Conservation (phyloP, 495 filamentous ascomycete species). For the Aspergillus funiculosus region DNA sequence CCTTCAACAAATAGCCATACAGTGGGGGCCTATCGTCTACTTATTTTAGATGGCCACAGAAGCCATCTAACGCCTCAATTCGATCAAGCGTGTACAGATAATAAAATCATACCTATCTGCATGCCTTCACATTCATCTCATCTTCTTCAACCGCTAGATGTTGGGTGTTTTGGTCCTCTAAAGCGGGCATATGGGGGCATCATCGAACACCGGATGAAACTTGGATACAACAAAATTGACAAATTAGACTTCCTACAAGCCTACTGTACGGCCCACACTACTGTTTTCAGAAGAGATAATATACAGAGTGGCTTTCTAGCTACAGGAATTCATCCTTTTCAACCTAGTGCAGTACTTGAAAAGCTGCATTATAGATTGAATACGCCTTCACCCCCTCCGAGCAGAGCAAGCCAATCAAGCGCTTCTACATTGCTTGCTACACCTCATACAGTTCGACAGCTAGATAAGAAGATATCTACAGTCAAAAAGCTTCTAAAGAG, state of each 20-base stretch:
- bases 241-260: too few relatives aligned
- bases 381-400: too few relatives aligned
- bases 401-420: too few relatives aligned
- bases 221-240: slow-evolving; percentile 7
- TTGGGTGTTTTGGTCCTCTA: slow-evolving; percentile 2
- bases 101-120: slow-evolving; percentile 22
- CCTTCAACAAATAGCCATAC: not conserved
- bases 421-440: too few relatives aligned
- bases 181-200: slow-evolving; percentile 6
- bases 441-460: too few relatives aligned
- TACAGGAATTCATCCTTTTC: too few relatives aligned
- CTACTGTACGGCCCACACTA: too few relatives aligned
- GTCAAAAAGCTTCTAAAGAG: not conserved
- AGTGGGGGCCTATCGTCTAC: not conserved
- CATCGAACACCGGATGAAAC: slow-evolving; percentile 2
- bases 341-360: too few relatives aligned
- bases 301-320: too few relatives aligned
- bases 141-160: slow-evolving; percentile 4
- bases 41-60: slow-evolving; percentile 19
- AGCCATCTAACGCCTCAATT: slow-evolving; percentile 23
- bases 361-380: too few relatives aligned
- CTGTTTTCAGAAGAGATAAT: too few relatives aligned
- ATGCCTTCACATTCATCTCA: slow-evolving; percentile 24
- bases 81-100: slow-evolving; percentile 14
- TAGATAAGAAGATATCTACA: not conserved